Base-by-base conservation (phyloP, 345 rosid species). In the Ceriops tagal region DNA sequence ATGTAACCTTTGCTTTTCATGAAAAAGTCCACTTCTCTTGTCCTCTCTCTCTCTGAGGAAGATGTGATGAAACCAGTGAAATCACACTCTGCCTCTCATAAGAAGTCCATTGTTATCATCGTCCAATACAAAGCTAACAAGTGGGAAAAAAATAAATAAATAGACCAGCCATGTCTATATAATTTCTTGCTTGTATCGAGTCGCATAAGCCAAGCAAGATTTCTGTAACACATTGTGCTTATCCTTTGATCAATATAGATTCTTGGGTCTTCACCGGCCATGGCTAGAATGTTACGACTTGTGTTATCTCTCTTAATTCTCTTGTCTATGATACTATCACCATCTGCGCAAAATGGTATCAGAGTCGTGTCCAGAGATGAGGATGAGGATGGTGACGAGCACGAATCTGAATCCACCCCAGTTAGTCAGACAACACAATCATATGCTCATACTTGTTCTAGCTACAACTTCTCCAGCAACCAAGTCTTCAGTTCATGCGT, bases 401-500 rank as follows among this genome's bases (percentile, higher is more conserved):
- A 43, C 5, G 49, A 43, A 43, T 43, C 49, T 15, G 49, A 15
- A 43, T 43, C 49, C 19, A 43, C 16, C 4, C 18, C 49, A 43
- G 15, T 15, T 13, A 43, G 19, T 13, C 49, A 43, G 49, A 13
- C 49, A 43, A 43, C 49, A 3, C 49, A 43, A 43, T 43, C 49
- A 28, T 80, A 82, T n/a, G 85, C 80, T 9, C 96, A 87, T 72
- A 75, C 86, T 49, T 93, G 98, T 71, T 62, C 84, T 11, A 72
- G 67, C n/a, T 86, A 88, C 70, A 57, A 75, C 9, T 92, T 93
- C 85, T 77, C 97, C 6, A 61, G 62, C 65, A 88, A 91, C 86
- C 78, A 72, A 55, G 71, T 75, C 62, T 93, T 86, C 65, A 65
- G 69, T 34, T 83, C 96, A 47, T 93, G 97, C 82, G 55, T 73